Conservation (phyloP, 73 alveolate species). For the Tetrahymena malaccensis region DNA sequence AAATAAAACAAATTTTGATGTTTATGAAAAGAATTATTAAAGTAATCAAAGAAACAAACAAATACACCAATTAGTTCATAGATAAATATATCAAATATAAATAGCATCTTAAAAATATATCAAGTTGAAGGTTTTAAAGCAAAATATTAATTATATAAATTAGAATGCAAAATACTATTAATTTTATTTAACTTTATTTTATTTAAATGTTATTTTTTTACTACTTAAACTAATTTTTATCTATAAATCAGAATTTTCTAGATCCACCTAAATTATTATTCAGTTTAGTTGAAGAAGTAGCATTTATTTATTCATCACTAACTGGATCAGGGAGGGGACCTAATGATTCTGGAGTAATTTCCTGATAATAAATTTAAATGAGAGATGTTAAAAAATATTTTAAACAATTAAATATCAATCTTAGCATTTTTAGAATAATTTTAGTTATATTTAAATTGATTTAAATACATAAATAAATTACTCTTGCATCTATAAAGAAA, state of each 20-base stretch:
- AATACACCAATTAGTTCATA: no score
- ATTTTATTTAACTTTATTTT: no score
- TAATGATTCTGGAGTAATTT: not conserved
- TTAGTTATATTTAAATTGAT: not conserved
- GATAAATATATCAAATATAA: no score
- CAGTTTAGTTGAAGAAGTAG: not conserved
- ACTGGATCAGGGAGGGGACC: not conserved
- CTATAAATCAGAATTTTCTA: not conserved
- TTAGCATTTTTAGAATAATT: not conserved
- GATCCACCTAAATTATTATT: not conserved
- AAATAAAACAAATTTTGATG: no score
- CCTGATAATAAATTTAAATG: not conserved
- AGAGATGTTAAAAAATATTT: not conserved
- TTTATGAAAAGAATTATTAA: no score
- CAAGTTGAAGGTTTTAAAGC: not conserved
- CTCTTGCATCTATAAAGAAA: conserved; percentile 42
- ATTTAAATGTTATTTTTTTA: no score
- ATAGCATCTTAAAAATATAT: no score
- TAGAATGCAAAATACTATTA: not conserved
- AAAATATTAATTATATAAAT: no score
- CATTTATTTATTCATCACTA: not conserved
- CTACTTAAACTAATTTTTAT: not conserved
- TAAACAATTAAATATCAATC: not conserved
- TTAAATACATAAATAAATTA: not conserved
- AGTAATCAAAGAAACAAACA: no score